Evolutionary conservation across 257 asterid species (phyloP).

Genomic region (Salvia splendens): DNA sequence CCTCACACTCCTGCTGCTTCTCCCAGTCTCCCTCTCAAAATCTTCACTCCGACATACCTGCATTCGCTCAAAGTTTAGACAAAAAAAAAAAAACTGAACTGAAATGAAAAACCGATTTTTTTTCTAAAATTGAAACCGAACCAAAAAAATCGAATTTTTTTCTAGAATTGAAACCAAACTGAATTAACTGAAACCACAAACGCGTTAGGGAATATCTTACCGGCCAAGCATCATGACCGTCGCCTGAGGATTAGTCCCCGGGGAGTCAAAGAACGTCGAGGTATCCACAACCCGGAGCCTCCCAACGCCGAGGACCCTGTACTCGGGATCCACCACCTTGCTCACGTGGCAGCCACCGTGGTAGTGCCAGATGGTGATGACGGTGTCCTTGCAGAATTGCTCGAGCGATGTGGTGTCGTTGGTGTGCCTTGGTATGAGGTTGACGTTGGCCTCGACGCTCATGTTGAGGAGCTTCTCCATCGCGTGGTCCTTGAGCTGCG

Average conservation of each 20-base stretch:
- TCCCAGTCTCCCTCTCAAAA: constrained; percentile 71
- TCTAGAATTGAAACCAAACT: no score
- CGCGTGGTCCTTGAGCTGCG: constrained; percentile 45
- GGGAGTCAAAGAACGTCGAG: constrained; percentile 69
- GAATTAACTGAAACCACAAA: no score
- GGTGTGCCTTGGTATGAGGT: constrained; percentile 81
- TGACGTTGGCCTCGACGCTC: constrained; percentile 82
- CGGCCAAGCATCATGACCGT: constrained; percentile 95
- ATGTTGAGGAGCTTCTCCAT: constrained; percentile 68
- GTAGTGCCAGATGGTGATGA: constrained; percentile 97
- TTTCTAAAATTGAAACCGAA: no score
- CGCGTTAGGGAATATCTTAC: constrained; percentile 37
- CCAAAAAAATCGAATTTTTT: no score
- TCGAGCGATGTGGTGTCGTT: constrained; percentile 73
- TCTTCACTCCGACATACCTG: constrained; percentile 98
- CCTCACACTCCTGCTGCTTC: constrained; percentile 49
- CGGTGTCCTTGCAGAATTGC: constrained; percentile 94
- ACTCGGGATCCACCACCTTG: constrained; percentile 59
- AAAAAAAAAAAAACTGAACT: no score
- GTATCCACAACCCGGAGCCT: constrained; percentile 88
- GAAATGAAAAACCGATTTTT: no score
- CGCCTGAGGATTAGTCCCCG: constrained; percentile 99
- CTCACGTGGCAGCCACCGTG: constrained; percentile 96
- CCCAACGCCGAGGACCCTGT: constrained; percentile 65
- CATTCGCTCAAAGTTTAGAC: constrained; percentile 24